A percentile compares a stretch with the other conserved stretches of the same genome.
phyloP scores from a whole-genome alignment of 2,329 filamentous ascomycete genomes.

The Eutypella sp. region DNA sequence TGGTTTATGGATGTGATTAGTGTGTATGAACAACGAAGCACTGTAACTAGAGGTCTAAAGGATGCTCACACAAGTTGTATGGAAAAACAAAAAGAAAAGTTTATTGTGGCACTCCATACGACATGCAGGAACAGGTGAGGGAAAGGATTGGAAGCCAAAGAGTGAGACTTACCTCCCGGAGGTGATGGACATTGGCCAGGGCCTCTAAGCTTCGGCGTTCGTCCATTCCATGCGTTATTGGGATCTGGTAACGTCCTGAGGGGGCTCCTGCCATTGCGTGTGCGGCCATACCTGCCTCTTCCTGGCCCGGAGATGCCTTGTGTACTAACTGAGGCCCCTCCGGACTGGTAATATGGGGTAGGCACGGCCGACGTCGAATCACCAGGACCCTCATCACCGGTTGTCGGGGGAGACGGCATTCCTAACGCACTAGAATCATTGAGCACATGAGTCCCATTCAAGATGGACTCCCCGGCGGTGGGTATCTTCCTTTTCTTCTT shows the following conservation, averaged over 20 bases:
- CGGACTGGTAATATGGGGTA: slow-evolving; percentile 34
- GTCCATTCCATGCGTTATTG: slow-evolving; percentile 50
- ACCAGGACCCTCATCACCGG: slow-evolving; percentile 29
- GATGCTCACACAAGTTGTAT: not conserved
- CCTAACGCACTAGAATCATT: slow-evolving; percentile 30
- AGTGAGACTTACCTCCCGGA: slow-evolving; percentile 38
- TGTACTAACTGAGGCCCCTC: slow-evolving; percentile 51
- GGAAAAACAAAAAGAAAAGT: not conserved
- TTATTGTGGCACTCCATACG: not conserved
- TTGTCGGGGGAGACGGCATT: slow-evolving; percentile 27
- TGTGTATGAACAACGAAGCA: slow-evolving; percentile 1
- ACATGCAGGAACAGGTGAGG: not conserved
- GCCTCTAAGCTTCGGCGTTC: slow-evolving; percentile 41
- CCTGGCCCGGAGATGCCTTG: slow-evolving; percentile 80
- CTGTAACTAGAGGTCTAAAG: not conserved
- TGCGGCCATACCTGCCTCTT: slow-evolving; percentile 74
- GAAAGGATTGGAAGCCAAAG: not conserved
- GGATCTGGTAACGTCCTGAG: slow-evolving; percentile 56
- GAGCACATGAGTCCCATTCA: slow-evolving; percentile 37
- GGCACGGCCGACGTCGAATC: slow-evolving; percentile 26
- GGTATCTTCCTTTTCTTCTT: slow-evolving; percentile 99
- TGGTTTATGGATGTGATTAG: not conserved
- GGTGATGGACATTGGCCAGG: slow-evolving; percentile 34
- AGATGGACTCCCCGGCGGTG: slow-evolving; percentile 66
- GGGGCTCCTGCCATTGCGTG: slow-evolving; percentile 56